phyloP scores from a whole-genome alignment of 2,329 filamentous ascomycete genomes.

The Stachybotrys chartarum region DNA sequence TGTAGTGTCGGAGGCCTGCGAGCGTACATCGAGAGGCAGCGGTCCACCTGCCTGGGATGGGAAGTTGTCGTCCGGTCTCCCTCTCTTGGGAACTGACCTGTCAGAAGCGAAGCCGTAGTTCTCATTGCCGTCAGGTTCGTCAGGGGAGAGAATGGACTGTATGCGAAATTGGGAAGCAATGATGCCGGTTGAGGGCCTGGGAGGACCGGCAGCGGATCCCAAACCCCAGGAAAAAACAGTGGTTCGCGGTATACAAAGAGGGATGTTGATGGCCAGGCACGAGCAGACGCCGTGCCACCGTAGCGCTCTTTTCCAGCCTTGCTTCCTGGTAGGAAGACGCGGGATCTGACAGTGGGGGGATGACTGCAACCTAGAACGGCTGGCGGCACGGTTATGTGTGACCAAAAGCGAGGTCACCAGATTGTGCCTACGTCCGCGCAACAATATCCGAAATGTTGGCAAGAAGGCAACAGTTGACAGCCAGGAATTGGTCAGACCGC shows the following conservation, averaged over 20 bases:
- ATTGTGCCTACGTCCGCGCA: too few species aligned
- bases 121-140: conserved; percentile 32
- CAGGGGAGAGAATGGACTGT: conserved; percentile 42
- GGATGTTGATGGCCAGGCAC: background rate
- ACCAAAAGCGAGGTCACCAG: too few species aligned
- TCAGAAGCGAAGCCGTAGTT: conserved; percentile 12
- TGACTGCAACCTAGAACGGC: background rate
- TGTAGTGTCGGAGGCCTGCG: conserved; percentile 3
- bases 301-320: background rate
- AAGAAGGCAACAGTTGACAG: too few species aligned
- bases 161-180: conserved; percentile 45
- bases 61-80: conserved; percentile 9
- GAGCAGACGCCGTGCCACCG: too few species aligned
- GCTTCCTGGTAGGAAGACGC: background rate
- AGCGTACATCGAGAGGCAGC: conserved; percentile 3
- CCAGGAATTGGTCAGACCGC: too few species aligned
- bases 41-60: conserved; percentile 6
- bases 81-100: conserved; percentile 9
- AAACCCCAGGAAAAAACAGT: background rate
- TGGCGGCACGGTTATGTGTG: too few species aligned
- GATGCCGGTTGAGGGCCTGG: conserved; percentile 35
- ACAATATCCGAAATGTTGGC: too few species aligned
- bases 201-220: conserved; percentile 3
- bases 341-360: background rate
- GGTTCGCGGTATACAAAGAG: background rate